These are phyloP conservation scores for Solanum virginianum DNA, from an alignment of 257 asterid genomes.

Conservation along the genomic window DNA sequence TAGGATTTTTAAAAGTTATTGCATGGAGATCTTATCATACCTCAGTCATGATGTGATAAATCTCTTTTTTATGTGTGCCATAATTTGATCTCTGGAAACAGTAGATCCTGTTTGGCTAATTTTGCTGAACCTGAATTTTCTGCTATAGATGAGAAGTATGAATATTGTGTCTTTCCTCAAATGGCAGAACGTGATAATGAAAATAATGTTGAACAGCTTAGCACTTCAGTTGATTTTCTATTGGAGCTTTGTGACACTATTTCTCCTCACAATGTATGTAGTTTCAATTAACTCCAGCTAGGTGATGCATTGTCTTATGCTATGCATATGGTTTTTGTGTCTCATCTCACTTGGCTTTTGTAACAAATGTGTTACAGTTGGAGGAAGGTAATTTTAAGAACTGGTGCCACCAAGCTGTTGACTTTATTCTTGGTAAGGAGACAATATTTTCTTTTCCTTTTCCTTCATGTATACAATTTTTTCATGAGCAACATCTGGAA, in stretches of 20 bases:
- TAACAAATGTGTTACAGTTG: slow-evolving; percentile 25
- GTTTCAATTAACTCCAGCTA: background rate
- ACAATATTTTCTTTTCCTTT: background rate
- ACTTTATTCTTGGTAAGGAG: slow-evolving; percentile 65
- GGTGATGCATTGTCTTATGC: background rate
- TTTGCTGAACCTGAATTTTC: background rate
- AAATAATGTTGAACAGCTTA: slow-evolving; percentile 51
- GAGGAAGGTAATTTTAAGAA: slow-evolving; percentile 50
- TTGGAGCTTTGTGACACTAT: slow-evolving; percentile 73
- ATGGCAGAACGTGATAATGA: slow-evolving; percentile 35
- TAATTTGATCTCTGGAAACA: background rate
- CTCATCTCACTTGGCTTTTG: background rate
- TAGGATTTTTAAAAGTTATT: background rate
- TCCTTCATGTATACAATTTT: background rate
- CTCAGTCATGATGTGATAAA: background rate
- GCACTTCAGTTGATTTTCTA: slow-evolving; percentile 84
- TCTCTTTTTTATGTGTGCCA: background rate
- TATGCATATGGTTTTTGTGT: background rate
- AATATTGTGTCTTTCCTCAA: background rate
- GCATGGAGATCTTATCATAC: background rate
- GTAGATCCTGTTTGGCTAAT: background rate
- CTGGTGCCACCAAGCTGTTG: slow-evolving; percentile 90
- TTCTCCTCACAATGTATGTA: slow-evolving; percentile 39
- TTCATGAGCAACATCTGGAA: background rate
- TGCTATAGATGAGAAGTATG: background rate